These are phyloP conservation scores for Malus domestica DNA, from an alignment of 306 rosid genomes.

Conservation along the genomic window ASM211411v1 NC_041789.1:28534501-28535000, in stretches of 20 bases:
- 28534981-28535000: not conserved
- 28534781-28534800: not conserved
- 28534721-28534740: not conserved
- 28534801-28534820: not conserved
- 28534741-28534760: not conserved
- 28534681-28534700: not conserved
- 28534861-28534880: not conserved
- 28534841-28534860: not conserved
- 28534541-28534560: not conserved
- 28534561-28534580: not conserved
- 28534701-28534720: not conserved
- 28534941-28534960: not conserved
- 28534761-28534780: not conserved
- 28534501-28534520: not conserved
- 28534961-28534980: not conserved
- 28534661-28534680: not conserved
- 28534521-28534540: not conserved
- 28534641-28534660: not conserved
- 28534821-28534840: not conserved
- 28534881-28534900: not conserved
- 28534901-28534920: not conserved
- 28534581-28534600: not conserved
- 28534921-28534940: not conserved
- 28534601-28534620: not conserved
- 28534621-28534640: not conserved